Percentiles rank a stretch among this genome's conserved stretches.
Conservation (phyloP, 352 stramenopile species). For the Globisporangium orthogonon region DNA sequence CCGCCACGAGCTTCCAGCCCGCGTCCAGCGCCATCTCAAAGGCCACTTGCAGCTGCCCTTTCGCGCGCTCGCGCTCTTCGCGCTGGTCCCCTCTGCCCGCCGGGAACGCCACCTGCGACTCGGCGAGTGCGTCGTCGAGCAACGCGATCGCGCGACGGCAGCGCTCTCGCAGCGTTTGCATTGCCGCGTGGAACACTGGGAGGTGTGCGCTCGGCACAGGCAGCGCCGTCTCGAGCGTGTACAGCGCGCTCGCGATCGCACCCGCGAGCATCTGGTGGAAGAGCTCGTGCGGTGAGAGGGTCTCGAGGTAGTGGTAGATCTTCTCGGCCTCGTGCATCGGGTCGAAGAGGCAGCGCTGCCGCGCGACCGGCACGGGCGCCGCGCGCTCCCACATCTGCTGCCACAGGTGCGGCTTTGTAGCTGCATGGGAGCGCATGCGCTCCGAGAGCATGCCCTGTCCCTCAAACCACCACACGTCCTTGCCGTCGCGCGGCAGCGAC, state of each 20-base stretch:
- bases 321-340: conserved; percentile 72
- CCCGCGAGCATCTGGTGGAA: conserved; percentile 76
- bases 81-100: conserved; percentile 23
- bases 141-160: conserved; percentile 45
- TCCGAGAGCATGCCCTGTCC: conserved; percentile 49
- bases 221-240: conserved; percentile 42
- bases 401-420: conserved; percentile 53
- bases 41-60: conserved; percentile 54
- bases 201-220: conserved; percentile 10
- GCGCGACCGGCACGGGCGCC: conserved; percentile 33
- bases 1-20: conserved; percentile 53
- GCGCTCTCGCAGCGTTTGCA: not conserved
- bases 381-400: conserved; percentile 72
- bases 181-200: not conserved
- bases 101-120: conserved; percentile 59
- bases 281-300: conserved; percentile 63
- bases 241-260: conserved; percentile 49
- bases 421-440: conserved; percentile 46
- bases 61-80: conserved; percentile 31
- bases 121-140: conserved; percentile 53
- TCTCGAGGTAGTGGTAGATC: conserved; percentile 80
- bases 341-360: conserved; percentile 72
- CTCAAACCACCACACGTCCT: not conserved
- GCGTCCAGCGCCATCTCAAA: conserved; percentile 79
- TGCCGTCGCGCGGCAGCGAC: not conserved